Evolutionary conservation across 768 basidiomycete genomes (phyloP), one percentile per base, ranked within the genome.

Genomic region (Cystobasidium tubakii): DNA sequence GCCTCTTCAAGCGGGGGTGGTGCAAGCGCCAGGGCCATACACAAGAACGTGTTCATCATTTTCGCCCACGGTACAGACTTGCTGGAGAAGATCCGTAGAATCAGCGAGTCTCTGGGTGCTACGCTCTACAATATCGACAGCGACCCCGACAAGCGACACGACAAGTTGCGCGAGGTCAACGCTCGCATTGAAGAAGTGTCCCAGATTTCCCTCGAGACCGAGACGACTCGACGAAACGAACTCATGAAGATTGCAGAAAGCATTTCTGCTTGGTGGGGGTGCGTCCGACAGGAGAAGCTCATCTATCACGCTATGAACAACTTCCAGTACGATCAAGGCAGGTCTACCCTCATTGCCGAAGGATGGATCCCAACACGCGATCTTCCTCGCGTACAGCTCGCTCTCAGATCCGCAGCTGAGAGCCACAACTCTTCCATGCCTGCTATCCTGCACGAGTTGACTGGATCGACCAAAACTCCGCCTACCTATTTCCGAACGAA

Each of bases 31-130:
- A 66, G 76, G 94, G 83, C 90, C 90, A 25, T 80, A 1, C 87
- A 90, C 84, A 99, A 98, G 86, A 93, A 97, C 78, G 96, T 98
- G 46, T 99, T 99, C 84, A 95, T 99, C 83, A 98, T 99, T 80
- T 99, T 99, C 78, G 96, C 96, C 0, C 79, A 99, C 77, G 96
- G 96, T 21, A 88, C 91, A 44, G 88, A 89, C 23, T 84, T 98
- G 25, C 87, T 99, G 33, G 86, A 91, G 76, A 99, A 98, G 85
- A 97, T 99, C 80, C 90, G 94, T 80, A 97, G 93, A 82, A 90
- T 99, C 67, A 90, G 94, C 31, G 95, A 97, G 82, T 95, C 92
- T n/a, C 97, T 98, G 90, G 94, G 96, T 43, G 96, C 89, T 1
- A 97, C 92, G 0, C 84, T 98, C 70, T 98, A 95, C 82, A 92